Base-by-base conservation (phyloP, 495 filamentous ascomycete genomes). In the Collariella sp. region DNA sequence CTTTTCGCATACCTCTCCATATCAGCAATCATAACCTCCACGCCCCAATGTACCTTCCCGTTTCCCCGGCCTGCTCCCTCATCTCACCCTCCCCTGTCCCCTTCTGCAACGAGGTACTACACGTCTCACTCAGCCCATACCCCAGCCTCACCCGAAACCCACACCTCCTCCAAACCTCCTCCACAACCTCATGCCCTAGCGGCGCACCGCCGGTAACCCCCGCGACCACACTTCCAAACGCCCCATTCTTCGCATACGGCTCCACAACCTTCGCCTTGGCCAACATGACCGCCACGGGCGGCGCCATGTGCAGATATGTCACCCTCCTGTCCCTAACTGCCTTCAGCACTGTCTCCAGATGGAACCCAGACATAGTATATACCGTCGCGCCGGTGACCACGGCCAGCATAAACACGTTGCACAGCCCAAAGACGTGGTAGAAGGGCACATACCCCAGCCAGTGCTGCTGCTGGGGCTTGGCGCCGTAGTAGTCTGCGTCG, bases 61-160 rank as follows among this genome's bases (percentile, higher is more conserved):
- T 78, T 23, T 84, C 85, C 1, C 78, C 84, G 1, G 76, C 71
- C 39, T 80, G 72, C 7, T 74, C 80, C 53, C 81, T 72, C 58
- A 79, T 76, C 60, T 81, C 84, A 9, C 70, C 72, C 45, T 76
- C 79, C 20, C 72, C 69, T 3, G 72, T 68, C 0, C 72, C 71
- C 26, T 79, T 72, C 50, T 85, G 81, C 29, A 81, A 70, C 2
- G 83, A 78, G 43, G 85, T 84, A 52, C 79, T 73, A 60, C 79
- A 83, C 12, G 76, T 79, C 60, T 88, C 84, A 12, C 80, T 86
- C 75, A 87, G 83, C 13, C 85, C 84, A 56, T 87, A 87, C 1
- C 81, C 76, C 48, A 86, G 78, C 60, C 83, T 80, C 36, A 86
- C 80, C 59, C 84, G 82, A 64, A 87, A 86, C 0, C 82, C 81